phyloP scores from a whole-genome alignment of 306 rosid genomes.

The Lupinus albus region DNA sequence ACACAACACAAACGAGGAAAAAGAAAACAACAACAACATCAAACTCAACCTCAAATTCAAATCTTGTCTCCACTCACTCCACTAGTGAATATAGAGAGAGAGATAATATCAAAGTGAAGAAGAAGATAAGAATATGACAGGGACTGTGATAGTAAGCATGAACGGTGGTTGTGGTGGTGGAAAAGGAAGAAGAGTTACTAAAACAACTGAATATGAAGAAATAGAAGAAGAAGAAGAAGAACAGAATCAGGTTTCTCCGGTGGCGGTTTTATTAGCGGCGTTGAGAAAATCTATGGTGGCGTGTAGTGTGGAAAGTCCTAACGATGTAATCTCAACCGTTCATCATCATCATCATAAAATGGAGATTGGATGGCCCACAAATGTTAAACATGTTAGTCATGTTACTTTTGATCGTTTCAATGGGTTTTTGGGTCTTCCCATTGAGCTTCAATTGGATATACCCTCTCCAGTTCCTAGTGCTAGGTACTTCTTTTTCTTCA shows the following conservation, averaged over 20 bases:
- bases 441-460: constrained; percentile 77
- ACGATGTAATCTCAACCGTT: constrained; percentile 76
- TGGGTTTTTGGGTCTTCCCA: constrained; percentile 92
- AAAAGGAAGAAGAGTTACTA: constrained; percentile 42
- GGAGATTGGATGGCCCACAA: constrained; percentile 97
- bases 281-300: constrained; percentile 90
- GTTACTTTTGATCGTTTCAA: constrained; percentile 94
- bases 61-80: constrained; percentile 14
- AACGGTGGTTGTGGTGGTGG: constrained; percentile 67
- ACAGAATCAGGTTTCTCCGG: constrained; percentile 67
- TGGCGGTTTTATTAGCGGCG: constrained; percentile 64
- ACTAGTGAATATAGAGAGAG: not conserved
- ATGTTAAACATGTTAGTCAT: constrained; percentile 80
- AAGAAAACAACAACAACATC: no score
- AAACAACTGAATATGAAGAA: constrained; percentile 55
- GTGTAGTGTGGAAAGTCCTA: constrained; percentile 71
- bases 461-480: constrained; percentile 98
- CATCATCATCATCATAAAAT: constrained; percentile 45
- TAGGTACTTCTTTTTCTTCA: constrained; percentile 48
- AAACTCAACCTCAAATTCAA: constrained; percentile 43
- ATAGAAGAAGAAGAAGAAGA: constrained; percentile 70
- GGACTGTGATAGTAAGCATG: constrained; percentile 70
- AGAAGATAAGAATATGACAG: constrained; percentile 60
- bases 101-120: no score
- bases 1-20: constrained; percentile 24